phyloP scores from a whole-genome alignment of 164 flowering plant genomes.

The Umbellularia californica region DNA sequence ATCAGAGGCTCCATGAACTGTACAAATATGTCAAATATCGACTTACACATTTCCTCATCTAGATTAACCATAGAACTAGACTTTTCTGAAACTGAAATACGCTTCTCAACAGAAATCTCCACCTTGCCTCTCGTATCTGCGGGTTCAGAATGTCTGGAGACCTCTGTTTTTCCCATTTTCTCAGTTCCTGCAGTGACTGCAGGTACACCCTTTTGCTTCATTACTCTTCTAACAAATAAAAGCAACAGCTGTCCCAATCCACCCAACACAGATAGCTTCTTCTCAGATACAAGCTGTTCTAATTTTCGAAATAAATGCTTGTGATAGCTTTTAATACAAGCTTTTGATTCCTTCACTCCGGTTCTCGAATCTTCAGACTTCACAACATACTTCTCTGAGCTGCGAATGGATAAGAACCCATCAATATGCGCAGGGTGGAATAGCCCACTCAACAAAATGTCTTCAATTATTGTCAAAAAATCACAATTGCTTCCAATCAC shows the following conservation, averaged over 20 bases:
- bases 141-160: conserved; percentile 11
- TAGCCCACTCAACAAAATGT: conserved; percentile 60
- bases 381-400: conserved; percentile 34
- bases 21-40: conserved; percentile 65
- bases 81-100: conserved; percentile 8
- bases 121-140: conserved; percentile 9
- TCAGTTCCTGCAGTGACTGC: conserved; percentile 21
- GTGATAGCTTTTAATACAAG: conserved; percentile 64
- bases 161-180: conserved; percentile 14
- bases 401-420: conserved; percentile 56
- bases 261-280: conserved; percentile 31
- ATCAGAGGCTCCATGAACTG: conserved; percentile 65
- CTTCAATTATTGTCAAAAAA: conserved; percentile 43
- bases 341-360: conserved; percentile 23
- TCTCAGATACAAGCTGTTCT: conserved; percentile 34
- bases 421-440: conserved; percentile 77
- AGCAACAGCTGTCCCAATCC: conserved; percentile 58
- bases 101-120: neutral
- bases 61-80: conserved; percentile 20
- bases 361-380: conserved; percentile 14
- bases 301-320: conserved; percentile 69
- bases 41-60: conserved; percentile 48
- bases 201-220: conserved; percentile 37
- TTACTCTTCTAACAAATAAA: conserved; percentile 48
- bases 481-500: conserved; percentile 11